phyloP scores from a whole-genome alignment of 257 asterid genomes.

The Lycium ferocissimum region DNA sequence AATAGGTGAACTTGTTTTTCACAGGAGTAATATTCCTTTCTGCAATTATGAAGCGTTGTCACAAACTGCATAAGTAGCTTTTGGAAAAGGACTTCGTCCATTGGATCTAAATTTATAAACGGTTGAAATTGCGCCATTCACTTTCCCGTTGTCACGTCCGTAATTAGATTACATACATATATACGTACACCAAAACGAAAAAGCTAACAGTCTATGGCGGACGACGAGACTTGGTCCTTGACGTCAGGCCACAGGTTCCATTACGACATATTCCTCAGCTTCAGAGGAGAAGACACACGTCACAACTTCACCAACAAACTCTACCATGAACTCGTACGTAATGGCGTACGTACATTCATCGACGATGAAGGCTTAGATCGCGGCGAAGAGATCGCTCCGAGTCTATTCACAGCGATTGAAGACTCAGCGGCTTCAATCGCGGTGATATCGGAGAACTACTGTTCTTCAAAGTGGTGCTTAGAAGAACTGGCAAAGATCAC shows the following conservation, averaged over 20 bases:
- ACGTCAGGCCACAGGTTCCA: constrained; percentile 30
- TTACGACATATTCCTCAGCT: constrained; percentile 48
- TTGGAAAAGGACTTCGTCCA: background rate
- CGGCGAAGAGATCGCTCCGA: constrained; percentile 39
- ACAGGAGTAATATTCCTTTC: background rate
- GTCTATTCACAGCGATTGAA: constrained; percentile 28
- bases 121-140: background rate
- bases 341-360: constrained; percentile 39
- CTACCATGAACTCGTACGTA: constrained; percentile 35
- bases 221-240: background rate
- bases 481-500: constrained; percentile 40
- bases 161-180: background rate
- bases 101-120: background rate
- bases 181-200: background rate
- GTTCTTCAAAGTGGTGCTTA: constrained; percentile 43
- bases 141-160: background rate
- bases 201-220: background rate
- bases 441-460: constrained; percentile 42
- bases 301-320: constrained; percentile 35
- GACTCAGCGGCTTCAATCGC: constrained; percentile 45
- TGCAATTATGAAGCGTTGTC: background rate
- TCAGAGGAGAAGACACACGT: constrained; percentile 45
- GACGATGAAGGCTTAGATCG: constrained; percentile 36
- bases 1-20: background rate
- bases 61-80: background rate